phyloP scores from a whole-genome alignment of 805 yeast genomes.

The Metahyphopichia silvanorum region DNA sequence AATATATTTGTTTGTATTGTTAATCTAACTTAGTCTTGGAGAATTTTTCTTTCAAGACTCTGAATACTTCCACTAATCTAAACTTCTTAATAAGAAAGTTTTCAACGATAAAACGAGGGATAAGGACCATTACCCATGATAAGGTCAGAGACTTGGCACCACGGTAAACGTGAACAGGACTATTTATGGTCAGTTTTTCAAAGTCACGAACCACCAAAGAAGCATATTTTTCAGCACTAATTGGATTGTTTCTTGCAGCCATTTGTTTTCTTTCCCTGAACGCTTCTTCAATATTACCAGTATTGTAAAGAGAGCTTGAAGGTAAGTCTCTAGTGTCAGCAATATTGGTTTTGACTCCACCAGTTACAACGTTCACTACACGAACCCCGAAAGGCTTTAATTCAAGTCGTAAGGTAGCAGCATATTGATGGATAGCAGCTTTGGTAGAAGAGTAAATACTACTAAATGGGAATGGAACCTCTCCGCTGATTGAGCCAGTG shows the following conservation, averaged over 20 bases:
- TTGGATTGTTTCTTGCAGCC: constrained; percentile 59
- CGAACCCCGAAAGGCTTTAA: constrained; percentile 69
- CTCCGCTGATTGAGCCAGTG: constrained; percentile 71
- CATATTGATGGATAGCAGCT: constrained; percentile 75
- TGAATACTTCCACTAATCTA: constrained; percentile 23
- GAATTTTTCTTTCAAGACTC: constrained; percentile 17
- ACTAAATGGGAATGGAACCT: constrained; percentile 68
- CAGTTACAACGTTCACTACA: constrained; percentile 68
- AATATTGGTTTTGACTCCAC: constrained; percentile 71
- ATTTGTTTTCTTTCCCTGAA: constrained; percentile 51
- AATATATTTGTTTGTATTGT: no score
- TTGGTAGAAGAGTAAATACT: constrained; percentile 65
- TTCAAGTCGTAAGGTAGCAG: constrained; percentile 60
- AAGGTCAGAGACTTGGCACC: constrained; percentile 47
- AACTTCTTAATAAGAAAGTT: constrained; percentile 34
- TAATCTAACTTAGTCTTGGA: constrained; percentile 2
- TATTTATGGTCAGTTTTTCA: constrained; percentile 30
- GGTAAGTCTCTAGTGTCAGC: constrained; percentile 65
- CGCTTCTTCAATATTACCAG: constrained; percentile 49
- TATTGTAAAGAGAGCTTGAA: constrained; percentile 48
- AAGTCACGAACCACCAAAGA: constrained; percentile 49
- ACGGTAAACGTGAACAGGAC: constrained; percentile 50
- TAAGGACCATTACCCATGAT: constrained; percentile 27
- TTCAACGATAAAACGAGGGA: constrained; percentile 51
- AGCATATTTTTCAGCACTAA: constrained; percentile 59